phyloP scores from a whole-genome alignment of 192 early-diverging fungal genomes.

The Tieghemiomyces parasiticus region DNA sequence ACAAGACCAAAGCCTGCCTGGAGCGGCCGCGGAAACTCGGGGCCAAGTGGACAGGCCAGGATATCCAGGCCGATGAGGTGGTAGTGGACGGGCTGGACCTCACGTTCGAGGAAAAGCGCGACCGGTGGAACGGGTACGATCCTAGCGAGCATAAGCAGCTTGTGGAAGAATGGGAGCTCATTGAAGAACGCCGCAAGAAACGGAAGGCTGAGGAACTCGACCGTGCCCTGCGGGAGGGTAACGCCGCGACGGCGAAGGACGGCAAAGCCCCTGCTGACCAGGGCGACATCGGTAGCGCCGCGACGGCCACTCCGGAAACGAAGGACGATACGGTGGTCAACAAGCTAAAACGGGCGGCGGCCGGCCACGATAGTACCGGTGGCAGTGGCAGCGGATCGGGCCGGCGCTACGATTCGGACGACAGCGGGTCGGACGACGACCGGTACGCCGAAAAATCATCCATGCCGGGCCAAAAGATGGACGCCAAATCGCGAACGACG shows the following conservation, averaged over 20 bases:
- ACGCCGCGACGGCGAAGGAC: neutral
- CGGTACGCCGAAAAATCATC: slow-evolving; percentile 78
- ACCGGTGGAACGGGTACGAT: slow-evolving; percentile 98
- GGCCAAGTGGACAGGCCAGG: slow-evolving; percentile 76
- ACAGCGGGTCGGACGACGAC: slow-evolving; percentile 74
- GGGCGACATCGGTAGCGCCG: too few species aligned
- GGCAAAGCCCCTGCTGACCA: slow-evolving; percentile 11
- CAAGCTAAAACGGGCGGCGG: slow-evolving; percentile 12
- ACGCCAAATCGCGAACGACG: slow-evolving; percentile 81
- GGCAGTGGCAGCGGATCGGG: too few species aligned
- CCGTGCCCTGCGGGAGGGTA: slow-evolving; percentile 20
- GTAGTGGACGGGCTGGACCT: slow-evolving; percentile 56
- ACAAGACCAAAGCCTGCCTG: slow-evolving; percentile 87
- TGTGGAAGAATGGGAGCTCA: slow-evolving; percentile 62
- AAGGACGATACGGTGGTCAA: slow-evolving; percentile 17
- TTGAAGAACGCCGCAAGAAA: slow-evolving; percentile 76
- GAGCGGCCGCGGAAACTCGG: slow-evolving; percentile 80
- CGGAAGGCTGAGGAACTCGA: slow-evolving; percentile 62
- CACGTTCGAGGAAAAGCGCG: slow-evolving; percentile 89
- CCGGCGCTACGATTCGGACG: slow-evolving; percentile 69
- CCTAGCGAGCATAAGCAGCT: slow-evolving; percentile 58
- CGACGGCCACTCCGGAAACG: too few species aligned
- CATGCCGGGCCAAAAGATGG: slow-evolving; percentile 70
- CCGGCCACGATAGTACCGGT: neutral
- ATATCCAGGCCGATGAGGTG: slow-evolving; percentile 75